Conservation (phyloP, 1,284 basidiomycete species). For the Stereum hirsutum region DNA sequence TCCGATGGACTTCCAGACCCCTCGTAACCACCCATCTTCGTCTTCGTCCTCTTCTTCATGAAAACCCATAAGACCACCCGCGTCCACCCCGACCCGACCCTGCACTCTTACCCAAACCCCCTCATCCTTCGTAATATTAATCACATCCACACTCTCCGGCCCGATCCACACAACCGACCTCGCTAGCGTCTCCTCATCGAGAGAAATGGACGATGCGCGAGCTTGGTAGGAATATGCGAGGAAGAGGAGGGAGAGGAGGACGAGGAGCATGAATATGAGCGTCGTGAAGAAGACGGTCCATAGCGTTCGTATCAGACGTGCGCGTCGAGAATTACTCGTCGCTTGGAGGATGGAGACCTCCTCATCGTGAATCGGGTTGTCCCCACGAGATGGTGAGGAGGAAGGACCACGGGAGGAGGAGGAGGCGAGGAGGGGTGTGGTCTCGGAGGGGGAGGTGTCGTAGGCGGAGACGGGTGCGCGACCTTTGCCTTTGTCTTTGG, state of each 20-base stretch:
- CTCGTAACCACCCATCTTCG: constrained; percentile 29
- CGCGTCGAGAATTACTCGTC: too few relatives aligned
- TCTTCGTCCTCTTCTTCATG: constrained; percentile 29
- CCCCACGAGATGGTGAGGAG: too few relatives aligned
- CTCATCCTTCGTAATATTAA: constrained; percentile 49
- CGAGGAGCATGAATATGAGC: constrained; percentile 29
- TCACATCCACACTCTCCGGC: constrained; percentile 49
- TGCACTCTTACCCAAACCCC: constrained; percentile 50
- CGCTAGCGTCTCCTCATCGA: constrained; percentile 48
- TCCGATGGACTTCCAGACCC: constrained; percentile 54
- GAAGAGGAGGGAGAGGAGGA: constrained; percentile 33
- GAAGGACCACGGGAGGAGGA: constrained; percentile 16
- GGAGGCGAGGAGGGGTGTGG: constrained; percentile 32
- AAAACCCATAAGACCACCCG: constrained; percentile 48
- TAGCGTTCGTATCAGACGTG: constrained; percentile 34
- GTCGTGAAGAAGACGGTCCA: constrained; percentile 38
- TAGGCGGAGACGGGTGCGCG: too few relatives aligned
- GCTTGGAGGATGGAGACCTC: too few relatives aligned
- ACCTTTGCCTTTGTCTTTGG: constrained; percentile 34
- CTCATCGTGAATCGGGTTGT: too few relatives aligned
- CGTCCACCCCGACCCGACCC: constrained; percentile 55
- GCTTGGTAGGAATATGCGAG: constrained; percentile 58
- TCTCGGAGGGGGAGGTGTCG: constrained; percentile 27
- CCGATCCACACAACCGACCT: constrained; percentile 47
- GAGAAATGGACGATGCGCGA: constrained; percentile 39